Conservation (phyloP, 2,329 filamentous ascomycete species). For the Teratosphaeria zuluensis region DNA sequence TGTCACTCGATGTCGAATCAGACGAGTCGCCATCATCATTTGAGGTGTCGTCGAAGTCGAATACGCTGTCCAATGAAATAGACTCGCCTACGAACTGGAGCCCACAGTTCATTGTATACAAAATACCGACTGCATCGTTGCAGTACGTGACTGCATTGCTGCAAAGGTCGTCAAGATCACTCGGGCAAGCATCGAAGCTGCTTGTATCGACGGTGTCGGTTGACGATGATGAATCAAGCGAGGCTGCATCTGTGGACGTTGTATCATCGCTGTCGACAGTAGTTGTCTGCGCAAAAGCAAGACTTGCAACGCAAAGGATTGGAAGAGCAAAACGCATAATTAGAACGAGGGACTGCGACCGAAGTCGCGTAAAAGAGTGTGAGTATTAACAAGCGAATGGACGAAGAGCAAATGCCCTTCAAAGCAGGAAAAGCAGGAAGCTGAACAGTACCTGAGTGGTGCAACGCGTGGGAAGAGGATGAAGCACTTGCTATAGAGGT, state of each 20-base stretch:
- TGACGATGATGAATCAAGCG: background rate
- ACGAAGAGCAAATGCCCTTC: background rate
- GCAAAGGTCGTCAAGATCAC: conserved; percentile 1
- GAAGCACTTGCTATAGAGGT: too few species aligned
- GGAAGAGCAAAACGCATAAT: background rate
- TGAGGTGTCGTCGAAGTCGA: too few species aligned
- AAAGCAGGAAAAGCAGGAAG: background rate
- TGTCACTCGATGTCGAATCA: too few species aligned
- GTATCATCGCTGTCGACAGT: background rate
- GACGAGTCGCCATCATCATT: too few species aligned
- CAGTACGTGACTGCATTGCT: conserved; percentile 4
- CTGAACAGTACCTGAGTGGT: background rate
- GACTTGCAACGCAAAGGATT: background rate
- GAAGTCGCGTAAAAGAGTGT: background rate
- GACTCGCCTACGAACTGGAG: conserved; percentile 1
- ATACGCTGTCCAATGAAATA: background rate
- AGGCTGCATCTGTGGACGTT: background rate
- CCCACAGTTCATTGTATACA: conserved; percentile 6
- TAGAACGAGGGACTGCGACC: background rate
- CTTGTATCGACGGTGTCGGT: background rate
- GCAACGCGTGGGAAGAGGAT: too few species aligned
- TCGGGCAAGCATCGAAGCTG: conserved; percentile 3
- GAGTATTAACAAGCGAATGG: background rate
- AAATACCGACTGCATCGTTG: conserved; percentile 2
- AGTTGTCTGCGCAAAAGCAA: background rate